Evolutionary conservation across 2,329 filamentous ascomycete species (phyloP).

Genomic region (Paraconiothyrium brasiliense): DNA sequence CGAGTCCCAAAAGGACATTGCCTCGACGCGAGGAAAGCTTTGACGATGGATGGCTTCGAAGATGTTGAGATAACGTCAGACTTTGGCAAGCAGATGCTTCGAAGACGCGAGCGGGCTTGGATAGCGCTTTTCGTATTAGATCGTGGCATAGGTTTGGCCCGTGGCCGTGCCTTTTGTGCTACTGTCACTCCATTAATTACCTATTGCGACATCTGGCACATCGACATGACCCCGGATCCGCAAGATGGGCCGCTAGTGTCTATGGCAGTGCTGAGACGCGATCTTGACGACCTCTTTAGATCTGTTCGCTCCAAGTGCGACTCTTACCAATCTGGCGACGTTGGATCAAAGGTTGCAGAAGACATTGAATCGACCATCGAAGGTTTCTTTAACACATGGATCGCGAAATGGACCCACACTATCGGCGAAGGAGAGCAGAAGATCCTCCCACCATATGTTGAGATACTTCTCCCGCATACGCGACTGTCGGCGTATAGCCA

Average conservation of each 20-base stretch:
- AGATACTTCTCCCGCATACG: slow-evolving; percentile 76
- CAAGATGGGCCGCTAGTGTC: slow-evolving; percentile 77
- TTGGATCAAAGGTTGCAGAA: slow-evolving; percentile 62
- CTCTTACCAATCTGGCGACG: slow-evolving; percentile 60
- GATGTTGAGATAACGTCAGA: slow-evolving; percentile 69
- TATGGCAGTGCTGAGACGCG: slow-evolving; percentile 73
- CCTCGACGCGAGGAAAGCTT: slow-evolving; percentile 71
- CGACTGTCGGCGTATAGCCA: slow-evolving; percentile 77
- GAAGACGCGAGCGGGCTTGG: slow-evolving; percentile 74
- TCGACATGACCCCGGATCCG: slow-evolving; percentile 68
- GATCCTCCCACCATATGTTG: slow-evolving; percentile 75
- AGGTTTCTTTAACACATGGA: slow-evolving; percentile 72
- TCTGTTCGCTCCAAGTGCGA: slow-evolving; percentile 69
- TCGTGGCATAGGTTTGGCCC: slow-evolving; percentile 75
- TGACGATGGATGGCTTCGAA: slow-evolving; percentile 73
- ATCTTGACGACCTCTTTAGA: slow-evolving; percentile 68
- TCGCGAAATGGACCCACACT: slow-evolving; percentile 63
- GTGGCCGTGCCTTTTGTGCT: slow-evolving; percentile 74
- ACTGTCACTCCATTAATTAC: slow-evolving; percentile 72
- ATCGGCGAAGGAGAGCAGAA: slow-evolving; percentile 50
- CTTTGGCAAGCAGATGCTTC: slow-evolving; percentile 68
- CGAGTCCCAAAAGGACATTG: slow-evolving; percentile 71
- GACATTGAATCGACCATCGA: slow-evolving; percentile 63
- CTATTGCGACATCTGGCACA: slow-evolving; percentile 75
- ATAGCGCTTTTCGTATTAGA: slow-evolving; percentile 77